Evolutionary conservation across 2,329 filamentous ascomycete species (phyloP), one percentile per base, ranked within the genome.

Genomic region (Xenosphaeropsis pyriputrescens): DNA sequence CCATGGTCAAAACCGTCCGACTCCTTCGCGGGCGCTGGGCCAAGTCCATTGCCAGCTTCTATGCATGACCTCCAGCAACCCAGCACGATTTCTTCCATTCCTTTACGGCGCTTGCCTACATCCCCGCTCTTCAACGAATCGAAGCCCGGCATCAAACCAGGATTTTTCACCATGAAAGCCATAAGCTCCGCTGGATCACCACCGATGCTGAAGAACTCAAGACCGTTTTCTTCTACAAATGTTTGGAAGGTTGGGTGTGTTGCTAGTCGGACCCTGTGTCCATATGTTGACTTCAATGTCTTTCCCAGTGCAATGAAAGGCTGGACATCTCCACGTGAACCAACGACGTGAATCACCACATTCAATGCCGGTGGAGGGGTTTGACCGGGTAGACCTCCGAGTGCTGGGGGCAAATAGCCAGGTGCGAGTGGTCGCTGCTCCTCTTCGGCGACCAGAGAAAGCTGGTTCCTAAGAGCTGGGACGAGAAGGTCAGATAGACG

Each of bases 61-160:
- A 85, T 79, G 52, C 85, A 93, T 0, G 84, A 85, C 48, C 79
- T 68, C 88, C 86, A 94, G 50, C 83, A 91, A 0, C 86, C 85
- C 17, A 80, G 63, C n/a, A 94, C 62, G 43, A 91, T 88, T 42
- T 85, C 71, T 41, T 77, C 74, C 43, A 93, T 85, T 13, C 80
- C 82, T 44, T 71, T 75, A 19, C 85, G 70, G 19, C 84, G 68
- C 56, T 78, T 80, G 32, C 72, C 77, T 36, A 93, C 73, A 52
- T 91, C 85, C 6, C 85, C 85, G 45, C 70, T 81, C 42, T 75
- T 77, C 35, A 93, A 58, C 1, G 81, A 77, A 35, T 88, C 79
- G 41, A 89, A 73, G 1, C 80, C 80, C 2, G 85, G 85, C 78
- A 93, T 85, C 22, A 93, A 63, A 0, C 85, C 83, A 0, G 85